These are phyloP conservation scores for Straminergon stramineum DNA, from an alignment of 225 moss, liverwort and hornwort genomes.

Conservation along the genomic window DNA sequence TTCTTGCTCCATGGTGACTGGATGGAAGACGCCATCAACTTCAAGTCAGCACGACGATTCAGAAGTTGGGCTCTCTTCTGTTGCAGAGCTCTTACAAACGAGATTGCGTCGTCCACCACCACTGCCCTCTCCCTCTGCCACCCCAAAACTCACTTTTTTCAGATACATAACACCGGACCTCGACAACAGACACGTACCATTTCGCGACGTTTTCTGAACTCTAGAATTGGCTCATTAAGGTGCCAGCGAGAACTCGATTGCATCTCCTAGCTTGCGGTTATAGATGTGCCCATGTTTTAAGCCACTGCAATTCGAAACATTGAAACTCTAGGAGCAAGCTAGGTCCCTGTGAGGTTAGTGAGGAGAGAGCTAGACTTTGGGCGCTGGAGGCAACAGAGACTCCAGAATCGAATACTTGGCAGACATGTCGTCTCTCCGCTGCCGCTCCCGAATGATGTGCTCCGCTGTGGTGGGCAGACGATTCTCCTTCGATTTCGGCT, in stretches of 20 bases:
- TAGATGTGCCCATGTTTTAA: not conserved
- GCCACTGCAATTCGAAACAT: not conserved
- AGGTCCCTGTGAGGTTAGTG: not conserved
- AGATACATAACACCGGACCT: not conserved
- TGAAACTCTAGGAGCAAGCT: not conserved
- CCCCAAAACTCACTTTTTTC: not conserved
- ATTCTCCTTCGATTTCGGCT: not conserved
- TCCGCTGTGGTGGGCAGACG: not conserved
- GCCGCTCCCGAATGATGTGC: not conserved
- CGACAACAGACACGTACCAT: not conserved
- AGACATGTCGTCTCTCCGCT: not conserved
- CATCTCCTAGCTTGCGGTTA: not conserved
- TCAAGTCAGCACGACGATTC: not conserved
- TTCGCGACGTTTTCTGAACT: not conserved
- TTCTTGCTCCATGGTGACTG: not conserved
- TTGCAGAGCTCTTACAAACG: not conserved
- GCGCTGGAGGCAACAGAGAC: not conserved
- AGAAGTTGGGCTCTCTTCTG: not conserved
- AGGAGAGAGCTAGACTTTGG: not conserved
- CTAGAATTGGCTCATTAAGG: not conserved
- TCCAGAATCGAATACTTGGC: not conserved
- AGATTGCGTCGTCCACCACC: not conserved
- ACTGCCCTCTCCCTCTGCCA: not conserved
- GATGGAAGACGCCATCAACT: not conserved
- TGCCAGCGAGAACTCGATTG: not conserved